Evolutionary conservation across 805 yeast species (phyloP).

Genomic region (Nakazawaea ambrosiae): DNA sequence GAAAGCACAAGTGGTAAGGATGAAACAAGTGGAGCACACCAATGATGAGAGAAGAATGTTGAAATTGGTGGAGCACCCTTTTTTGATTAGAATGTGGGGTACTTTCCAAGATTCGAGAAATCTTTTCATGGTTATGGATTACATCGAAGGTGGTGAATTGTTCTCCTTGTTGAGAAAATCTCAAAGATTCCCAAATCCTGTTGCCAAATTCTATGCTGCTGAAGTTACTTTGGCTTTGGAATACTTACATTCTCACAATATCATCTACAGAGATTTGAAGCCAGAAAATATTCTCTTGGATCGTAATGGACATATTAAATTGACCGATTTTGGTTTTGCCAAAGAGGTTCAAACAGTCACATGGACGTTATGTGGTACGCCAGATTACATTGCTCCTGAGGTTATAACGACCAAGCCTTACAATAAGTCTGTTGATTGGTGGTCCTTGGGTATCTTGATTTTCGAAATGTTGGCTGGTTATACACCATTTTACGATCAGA

Average conservation of each 20-base stretch:
- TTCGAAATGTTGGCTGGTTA: conserved; percentile 58
- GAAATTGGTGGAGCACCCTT: conserved; percentile 52
- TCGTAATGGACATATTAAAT: conserved; percentile 52
- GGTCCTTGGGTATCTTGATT: conserved; percentile 55
- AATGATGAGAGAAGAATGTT: conserved; percentile 57
- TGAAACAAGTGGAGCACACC: conserved; percentile 60
- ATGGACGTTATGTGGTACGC: conserved; percentile 58
- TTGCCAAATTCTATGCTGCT: conserved; percentile 58
- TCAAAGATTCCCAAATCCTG: conserved; percentile 55
- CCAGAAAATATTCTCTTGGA: conserved; percentile 55
- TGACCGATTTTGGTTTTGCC: conserved; percentile 59
- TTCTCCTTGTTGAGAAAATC: conserved; percentile 50
- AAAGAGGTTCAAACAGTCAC: conserved; percentile 55
- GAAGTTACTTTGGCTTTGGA: conserved; percentile 54
- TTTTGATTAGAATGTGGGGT: conserved; percentile 61
- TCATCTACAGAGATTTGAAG: conserved; percentile 53
- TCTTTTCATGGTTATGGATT: conserved; percentile 58
- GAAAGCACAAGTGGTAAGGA: conserved; percentile 49
- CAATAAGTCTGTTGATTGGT: conserved; percentile 59
- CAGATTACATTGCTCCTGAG: conserved; percentile 60
- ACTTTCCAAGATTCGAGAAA: conserved; percentile 53
- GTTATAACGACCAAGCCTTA: conserved; percentile 59
- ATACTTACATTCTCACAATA: conserved; percentile 51
- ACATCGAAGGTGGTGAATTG: conserved; percentile 58
- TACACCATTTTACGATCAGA: conserved; percentile 56